phyloP scores from a whole-genome alignment of 1,284 basidiomycete species.

The Papiliotrema fonsecae region DNA sequence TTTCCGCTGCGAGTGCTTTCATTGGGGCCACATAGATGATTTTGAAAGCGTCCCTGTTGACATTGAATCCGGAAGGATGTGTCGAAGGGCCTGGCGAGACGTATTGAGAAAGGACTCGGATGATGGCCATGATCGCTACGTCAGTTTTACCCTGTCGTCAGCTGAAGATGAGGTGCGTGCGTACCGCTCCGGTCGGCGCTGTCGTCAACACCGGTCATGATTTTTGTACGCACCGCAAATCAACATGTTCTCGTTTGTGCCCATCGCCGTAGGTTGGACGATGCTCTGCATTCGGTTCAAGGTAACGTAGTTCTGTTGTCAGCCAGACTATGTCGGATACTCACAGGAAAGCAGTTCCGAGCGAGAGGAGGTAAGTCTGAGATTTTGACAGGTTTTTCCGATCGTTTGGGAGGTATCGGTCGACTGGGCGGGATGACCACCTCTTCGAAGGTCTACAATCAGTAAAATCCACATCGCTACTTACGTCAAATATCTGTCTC shows the following conservation, averaged over 20 bases:
- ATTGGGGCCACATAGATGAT: slow-evolving; percentile 99
- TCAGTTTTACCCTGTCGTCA: slow-evolving; percentile 88
- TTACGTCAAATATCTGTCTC: slow-evolving; percentile 63
- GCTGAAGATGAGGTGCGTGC: slow-evolving; percentile 9
- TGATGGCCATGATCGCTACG: slow-evolving; percentile 89
- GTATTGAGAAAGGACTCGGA: slow-evolving; percentile 79
- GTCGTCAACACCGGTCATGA: not conserved
- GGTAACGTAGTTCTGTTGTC: slow-evolving; percentile 67
- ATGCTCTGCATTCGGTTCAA: slow-evolving; percentile 96
- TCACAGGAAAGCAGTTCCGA: slow-evolving; percentile 80
- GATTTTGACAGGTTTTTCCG: slow-evolving; percentile 71
- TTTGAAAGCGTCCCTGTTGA: slow-evolving; percentile 77
- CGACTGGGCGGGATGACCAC: slow-evolving; percentile 83
- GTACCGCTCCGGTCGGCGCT: slow-evolving; percentile 92
- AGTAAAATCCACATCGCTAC: slow-evolving; percentile 43
- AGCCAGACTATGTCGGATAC: slow-evolving; percentile 28
- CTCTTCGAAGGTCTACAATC: slow-evolving; percentile 56
- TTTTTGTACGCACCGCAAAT: slow-evolving; percentile 69
- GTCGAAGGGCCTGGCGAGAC: slow-evolving; percentile 47
- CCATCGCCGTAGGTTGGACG: slow-evolving; percentile 88
- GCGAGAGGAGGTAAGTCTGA: slow-evolving; percentile 72
- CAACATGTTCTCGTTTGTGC: slow-evolving; percentile 93
- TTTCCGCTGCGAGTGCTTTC: slow-evolving; percentile 96
- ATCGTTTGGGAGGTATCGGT: slow-evolving; percentile 66
- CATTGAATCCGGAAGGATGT: slow-evolving; percentile 52